A percentile compares a stretch with the other conserved stretches of the same genome.
Evolutionary conservation across 176 grass and related monocot genomes (phyloP).

Genomic region (Aegilops sharonensis): DNA sequence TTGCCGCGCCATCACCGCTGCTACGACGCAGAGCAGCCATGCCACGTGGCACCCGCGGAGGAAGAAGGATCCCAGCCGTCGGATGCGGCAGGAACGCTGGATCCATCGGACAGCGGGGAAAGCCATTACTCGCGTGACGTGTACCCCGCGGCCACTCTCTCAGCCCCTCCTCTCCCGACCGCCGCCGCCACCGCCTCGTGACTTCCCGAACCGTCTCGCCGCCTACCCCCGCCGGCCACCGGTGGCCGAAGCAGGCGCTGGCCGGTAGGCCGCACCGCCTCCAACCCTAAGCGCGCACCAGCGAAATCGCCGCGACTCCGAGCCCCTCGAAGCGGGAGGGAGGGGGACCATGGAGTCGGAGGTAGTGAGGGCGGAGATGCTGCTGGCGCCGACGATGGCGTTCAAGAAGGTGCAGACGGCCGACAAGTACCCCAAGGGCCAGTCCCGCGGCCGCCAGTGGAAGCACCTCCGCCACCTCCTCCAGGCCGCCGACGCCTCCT

Average conservation of each 20-base stretch:
- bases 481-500: conserved; percentile 63
- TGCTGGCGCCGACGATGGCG: conserved; percentile 53
- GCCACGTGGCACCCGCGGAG: too few species aligned
- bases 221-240: not conserved
- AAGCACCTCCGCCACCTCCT: conserved; percentile 93
- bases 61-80: too few species aligned
- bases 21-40: too few species aligned
- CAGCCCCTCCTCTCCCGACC: not conserved
- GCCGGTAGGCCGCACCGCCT: not conserved
- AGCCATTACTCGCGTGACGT: too few species aligned
- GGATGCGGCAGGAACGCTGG: too few species aligned
- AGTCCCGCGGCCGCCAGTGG: conserved; percentile 88
- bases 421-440: conserved; percentile 94
- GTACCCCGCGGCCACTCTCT: too few species aligned
- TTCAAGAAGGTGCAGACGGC: conserved; percentile 93
- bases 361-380: conserved; percentile 63
- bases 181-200: not conserved
- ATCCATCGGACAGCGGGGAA: too few species aligned
- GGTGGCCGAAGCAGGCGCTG: not conserved
- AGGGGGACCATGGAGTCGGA: conserved; percentile 61
- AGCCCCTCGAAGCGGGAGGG: not conserved
- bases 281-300: not conserved
- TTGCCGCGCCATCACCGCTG: too few species aligned
- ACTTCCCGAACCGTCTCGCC: not conserved
- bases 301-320: not conserved